Conservation (phyloP, 306 rosid species). For the Quercus variabilis region DNA sequence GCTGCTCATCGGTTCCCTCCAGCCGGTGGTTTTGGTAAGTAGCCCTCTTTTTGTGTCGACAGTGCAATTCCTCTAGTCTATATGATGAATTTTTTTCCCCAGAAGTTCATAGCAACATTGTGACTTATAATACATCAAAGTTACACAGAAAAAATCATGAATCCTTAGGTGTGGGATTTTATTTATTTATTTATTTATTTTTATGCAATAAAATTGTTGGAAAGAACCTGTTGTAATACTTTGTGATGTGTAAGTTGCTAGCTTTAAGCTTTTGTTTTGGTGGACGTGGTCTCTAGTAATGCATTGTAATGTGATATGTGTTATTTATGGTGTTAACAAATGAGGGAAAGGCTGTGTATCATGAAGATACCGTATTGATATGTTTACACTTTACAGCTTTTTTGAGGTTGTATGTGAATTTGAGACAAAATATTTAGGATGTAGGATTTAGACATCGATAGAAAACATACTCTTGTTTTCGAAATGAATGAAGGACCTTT, state of each 20-base stretch:
- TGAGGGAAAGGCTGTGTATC: background rate
- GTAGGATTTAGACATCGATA: background rate
- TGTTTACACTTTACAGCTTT: background rate
- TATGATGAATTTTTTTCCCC: background rate
- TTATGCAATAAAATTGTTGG: background rate
- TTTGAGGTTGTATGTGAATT: background rate
- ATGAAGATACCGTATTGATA: background rate
- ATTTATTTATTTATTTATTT: background rate
- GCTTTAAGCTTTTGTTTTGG: background rate
- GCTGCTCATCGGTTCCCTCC: conserved; percentile 99
- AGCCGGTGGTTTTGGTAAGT: conserved; percentile 98
- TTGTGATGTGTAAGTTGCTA: background rate
- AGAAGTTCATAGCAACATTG: background rate
- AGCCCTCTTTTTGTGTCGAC: conserved; percentile 21
- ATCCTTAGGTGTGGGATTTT: background rate
- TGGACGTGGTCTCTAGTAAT: background rate
- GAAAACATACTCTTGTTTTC: background rate
- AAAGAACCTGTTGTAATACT: background rate
- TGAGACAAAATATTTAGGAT: background rate
- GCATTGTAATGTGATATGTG: background rate
- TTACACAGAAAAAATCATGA: background rate
- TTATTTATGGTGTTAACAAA: background rate
- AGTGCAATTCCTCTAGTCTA: conserved; percentile 5
- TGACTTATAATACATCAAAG: too few relatives aligned
- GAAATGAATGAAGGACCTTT: background rate